Conservation (phyloP, 2,329 filamentous ascomycete species). For the Penicillium paneum region DNA sequence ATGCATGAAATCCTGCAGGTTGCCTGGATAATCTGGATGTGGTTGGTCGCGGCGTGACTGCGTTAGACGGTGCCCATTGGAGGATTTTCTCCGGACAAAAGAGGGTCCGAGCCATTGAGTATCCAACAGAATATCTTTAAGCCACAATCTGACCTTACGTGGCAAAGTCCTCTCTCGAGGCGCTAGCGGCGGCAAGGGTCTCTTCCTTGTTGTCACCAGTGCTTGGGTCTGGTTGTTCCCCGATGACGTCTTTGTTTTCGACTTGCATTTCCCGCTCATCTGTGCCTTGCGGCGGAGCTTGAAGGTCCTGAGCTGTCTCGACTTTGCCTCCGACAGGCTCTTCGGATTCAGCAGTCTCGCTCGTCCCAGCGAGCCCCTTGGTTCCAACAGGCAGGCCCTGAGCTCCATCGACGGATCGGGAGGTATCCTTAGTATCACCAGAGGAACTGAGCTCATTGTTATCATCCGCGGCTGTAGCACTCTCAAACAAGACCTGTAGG, state of each 20-base stretch:
- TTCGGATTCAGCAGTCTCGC: neutral
- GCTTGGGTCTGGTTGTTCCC: conserved; percentile 3
- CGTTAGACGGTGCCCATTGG: conserved; percentile 16
- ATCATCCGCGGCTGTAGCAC: conserved; percentile 14
- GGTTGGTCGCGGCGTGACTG: conserved; percentile 5
- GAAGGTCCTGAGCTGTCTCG: neutral
- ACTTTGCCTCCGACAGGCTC: neutral
- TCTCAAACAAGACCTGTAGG: conserved; percentile 51
- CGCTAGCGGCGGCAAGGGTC: conserved; percentile 11
- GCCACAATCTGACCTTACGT: conserved; percentile 12
- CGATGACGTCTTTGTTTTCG: conserved; percentile 9
- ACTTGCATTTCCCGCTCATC: conserved; percentile 2
- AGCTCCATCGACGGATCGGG: conserved; percentile 1
- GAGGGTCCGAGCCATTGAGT: conserved; percentile 11
- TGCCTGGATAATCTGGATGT: conserved; percentile 12
- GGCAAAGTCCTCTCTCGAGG: conserved; percentile 10
- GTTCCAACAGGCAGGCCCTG: neutral
- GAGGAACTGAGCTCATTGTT: neutral
- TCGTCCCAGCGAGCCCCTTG: neutral
- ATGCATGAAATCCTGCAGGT: conserved; percentile 13
- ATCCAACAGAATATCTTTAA: conserved; percentile 3
- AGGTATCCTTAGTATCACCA: conserved; percentile 13
- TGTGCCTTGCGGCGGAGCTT: neutral
- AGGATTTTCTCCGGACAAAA: conserved; percentile 17
- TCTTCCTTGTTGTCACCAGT: conserved; percentile 2